Conservation (phyloP, 106 monocot genomes). For the Dactylorhiza incarnata region DNA sequence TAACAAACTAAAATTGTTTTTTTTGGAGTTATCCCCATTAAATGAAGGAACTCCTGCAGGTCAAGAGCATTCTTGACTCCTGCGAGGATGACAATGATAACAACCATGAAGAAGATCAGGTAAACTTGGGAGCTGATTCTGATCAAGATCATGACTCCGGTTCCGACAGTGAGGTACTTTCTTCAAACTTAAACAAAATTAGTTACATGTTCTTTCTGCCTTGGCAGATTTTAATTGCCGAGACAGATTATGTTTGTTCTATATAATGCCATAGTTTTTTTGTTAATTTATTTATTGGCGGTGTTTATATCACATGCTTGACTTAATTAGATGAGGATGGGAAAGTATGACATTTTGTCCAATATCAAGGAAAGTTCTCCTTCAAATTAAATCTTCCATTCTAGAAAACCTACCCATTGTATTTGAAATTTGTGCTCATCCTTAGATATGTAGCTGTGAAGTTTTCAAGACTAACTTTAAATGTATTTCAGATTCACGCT, state of each 20-base stretch:
- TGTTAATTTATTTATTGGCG: not conserved
- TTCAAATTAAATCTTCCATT: not conserved
- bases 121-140: conserved; percentile 61
- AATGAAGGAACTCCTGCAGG: conserved; percentile 35
- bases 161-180: conserved; percentile 77
- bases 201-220: not conserved
- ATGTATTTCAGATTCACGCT: conserved; percentile 35
- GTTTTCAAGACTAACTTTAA: conserved; percentile 4
- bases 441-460: not conserved
- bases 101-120: conserved; percentile 46
- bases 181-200: not conserved
- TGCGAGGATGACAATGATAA: conserved; percentile 90
- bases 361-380: not conserved
- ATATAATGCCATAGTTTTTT: not conserved
- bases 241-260: not conserved
- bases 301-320: not conserved
- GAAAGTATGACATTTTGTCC: not conserved
- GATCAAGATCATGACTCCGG: conserved; percentile 45
- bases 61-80: conserved; percentile 95
- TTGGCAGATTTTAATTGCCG: not conserved
- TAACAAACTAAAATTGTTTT: not conserved
- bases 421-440: not conserved
- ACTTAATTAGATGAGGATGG: not conserved
- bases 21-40: not conserved
- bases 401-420: not conserved